These are phyloP conservation scores for Byssochlamys sp. DNA, from an alignment of 2,329 filamentous ascomycete genomes.

Conservation along the genomic window DNA sequence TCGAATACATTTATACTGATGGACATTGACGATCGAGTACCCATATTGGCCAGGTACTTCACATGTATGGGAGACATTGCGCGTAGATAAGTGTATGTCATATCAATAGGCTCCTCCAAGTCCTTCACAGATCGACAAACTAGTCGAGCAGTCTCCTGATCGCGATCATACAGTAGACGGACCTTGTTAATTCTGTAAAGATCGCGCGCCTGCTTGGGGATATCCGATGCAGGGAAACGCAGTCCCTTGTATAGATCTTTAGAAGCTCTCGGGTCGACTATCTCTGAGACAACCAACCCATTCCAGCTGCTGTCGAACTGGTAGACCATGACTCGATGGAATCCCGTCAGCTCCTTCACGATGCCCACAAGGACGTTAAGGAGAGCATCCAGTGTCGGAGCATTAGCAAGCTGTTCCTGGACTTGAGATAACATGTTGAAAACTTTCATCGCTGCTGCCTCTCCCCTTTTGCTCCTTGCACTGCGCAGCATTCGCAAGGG, in stretches of 20 bases:
- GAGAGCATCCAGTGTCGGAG: constrained; percentile 60
- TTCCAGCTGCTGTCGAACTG: constrained; percentile 79
- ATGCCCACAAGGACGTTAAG: constrained; percentile 75
- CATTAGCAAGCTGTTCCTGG: constrained; percentile 71
- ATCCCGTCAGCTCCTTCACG: constrained; percentile 79
- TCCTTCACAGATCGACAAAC: constrained; percentile 70
- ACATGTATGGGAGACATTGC: constrained; percentile 86
- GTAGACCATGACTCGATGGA: constrained; percentile 87
- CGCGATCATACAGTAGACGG: constrained; percentile 74
- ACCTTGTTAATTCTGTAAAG: constrained; percentile 86
- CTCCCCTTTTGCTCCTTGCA: constrained; percentile 63
- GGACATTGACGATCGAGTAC: constrained; percentile 86
- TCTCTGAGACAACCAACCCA: constrained; percentile 75
- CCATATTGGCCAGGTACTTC: constrained; percentile 82
- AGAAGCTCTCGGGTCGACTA: constrained; percentile 70
- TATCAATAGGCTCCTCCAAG: constrained; percentile 64
- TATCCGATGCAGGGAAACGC: constrained; percentile 81
- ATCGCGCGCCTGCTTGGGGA: constrained; percentile 75
- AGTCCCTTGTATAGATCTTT: constrained; percentile 78
- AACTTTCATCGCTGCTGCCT: constrained; percentile 84
- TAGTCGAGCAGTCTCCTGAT: constrained; percentile 66
- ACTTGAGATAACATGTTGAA: constrained; percentile 90
- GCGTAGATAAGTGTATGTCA: constrained; percentile 73
- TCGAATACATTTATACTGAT: constrained; percentile 81
- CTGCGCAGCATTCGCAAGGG: constrained; percentile 63